Base-by-base conservation (phyloP, 2,329 filamentous ascomycete species). In the Trichoderma sp. region DNA sequence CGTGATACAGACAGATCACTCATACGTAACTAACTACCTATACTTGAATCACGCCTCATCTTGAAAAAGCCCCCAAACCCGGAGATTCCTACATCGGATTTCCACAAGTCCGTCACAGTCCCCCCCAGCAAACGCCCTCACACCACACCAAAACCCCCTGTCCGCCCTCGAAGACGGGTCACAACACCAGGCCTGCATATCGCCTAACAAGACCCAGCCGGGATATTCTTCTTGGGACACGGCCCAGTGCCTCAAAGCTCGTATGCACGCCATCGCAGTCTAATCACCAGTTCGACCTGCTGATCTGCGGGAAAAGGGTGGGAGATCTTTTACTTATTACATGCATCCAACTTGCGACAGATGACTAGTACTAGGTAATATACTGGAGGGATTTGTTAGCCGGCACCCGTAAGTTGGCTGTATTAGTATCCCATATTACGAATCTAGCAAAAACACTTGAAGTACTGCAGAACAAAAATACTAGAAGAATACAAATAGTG, bases 101-200 rank as follows among this genome's bases (percentile, higher is more conserved):
- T 39, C 13, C 39, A 48, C 35, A 58, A n/a, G 22, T 34, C 39
- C 39, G n/a, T 17, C 29, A 25, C 58, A 29, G 17, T 1, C 39
- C 17, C 19, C 39, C 32, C 9, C 27, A 6, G 15, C 8, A 34
- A 34, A 34, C 32, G 17, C 52, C 29, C n/a, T 32, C 27, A 54
- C 34, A 29, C n/a, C 25, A 60, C 25, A 29, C n/a, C 8, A 22
- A 13, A 35, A 39, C 63, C 37, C 50, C 61, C 35, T 34, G 27
- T 56, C 50, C 37, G 61, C 52, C 63, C 52, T 65, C 48, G 63
- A 5, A 57, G 15, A 45, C 63, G 37, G 52, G 63, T 65, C 63
- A 65, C 63, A 57, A 65, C 63, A 65, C 63, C 63, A 56, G 34
- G 37, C 63, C 52, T 65, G 63, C 63, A 65, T 65, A 65, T 57